A percentile compares a stretch with the other conserved stretches of the same genome.
Conservation (phyloP, 306 rosid species). For the Oxytropis ochrocephala region DNA sequence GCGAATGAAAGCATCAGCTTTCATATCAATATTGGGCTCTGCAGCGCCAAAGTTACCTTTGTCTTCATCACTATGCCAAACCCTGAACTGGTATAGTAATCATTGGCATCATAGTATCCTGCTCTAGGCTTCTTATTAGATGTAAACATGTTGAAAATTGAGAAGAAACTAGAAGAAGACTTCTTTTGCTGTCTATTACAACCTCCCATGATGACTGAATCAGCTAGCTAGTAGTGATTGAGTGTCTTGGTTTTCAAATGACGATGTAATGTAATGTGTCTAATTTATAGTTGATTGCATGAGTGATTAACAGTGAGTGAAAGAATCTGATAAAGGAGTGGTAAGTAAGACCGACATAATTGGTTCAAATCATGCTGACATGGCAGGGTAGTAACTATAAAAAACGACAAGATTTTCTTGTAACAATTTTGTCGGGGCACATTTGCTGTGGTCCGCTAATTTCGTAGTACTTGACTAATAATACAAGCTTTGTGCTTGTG, state of each 20-base stretch:
- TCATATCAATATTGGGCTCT: conserved; percentile 49
- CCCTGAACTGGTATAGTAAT: conserved; percentile 7
- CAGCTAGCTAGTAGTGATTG: not conserved
- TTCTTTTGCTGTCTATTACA: conserved; percentile 35
- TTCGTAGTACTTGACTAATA: not conserved
- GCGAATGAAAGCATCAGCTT: conserved; percentile 46
- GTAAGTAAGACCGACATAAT: not conserved
- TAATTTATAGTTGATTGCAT: not conserved
- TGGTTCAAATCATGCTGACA: conserved; percentile 5
- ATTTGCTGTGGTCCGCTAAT: conserved; percentile 29
- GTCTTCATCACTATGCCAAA: conserved; percentile 62
- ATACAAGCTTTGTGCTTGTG: not conserved
- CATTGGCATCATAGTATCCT: conserved; percentile 12
- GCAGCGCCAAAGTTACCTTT: conserved; percentile 42
- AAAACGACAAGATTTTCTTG: conserved; percentile 5
- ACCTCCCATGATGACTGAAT: conserved; percentile 21
- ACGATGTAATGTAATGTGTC: not conserved
- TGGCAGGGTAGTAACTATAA: not conserved
- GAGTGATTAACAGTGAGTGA: not conserved
- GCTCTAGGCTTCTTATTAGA: conserved; percentile 23
- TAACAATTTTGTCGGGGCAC: conserved; percentile 11
- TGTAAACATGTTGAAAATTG: conserved; percentile 46
- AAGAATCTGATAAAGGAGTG: conserved; percentile 19
- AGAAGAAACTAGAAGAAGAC: conserved; percentile 36
- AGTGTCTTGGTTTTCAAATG: conserved; percentile 3